phyloP scores from a whole-genome alignment of 1,284 basidiomycete genomes.

The Marasmius sp. region DNA sequence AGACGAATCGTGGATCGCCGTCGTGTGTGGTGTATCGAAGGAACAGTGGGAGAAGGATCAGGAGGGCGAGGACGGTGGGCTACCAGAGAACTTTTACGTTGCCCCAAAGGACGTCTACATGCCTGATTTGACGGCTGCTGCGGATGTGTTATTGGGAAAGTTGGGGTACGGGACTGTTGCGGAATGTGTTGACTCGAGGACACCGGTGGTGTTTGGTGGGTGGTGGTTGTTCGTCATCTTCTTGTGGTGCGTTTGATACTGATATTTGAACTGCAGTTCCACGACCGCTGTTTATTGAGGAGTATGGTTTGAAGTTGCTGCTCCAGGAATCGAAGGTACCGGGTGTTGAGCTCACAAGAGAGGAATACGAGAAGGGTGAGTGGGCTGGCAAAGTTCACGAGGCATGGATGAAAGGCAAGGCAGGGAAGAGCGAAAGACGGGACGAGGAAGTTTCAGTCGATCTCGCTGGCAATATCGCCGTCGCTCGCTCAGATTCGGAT shows the following conservation, averaged over 20 bases:
- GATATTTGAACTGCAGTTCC: slow-evolving; percentile 47
- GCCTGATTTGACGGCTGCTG: slow-evolving; percentile 74
- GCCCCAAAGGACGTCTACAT: slow-evolving; percentile 77
- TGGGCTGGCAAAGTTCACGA: slow-evolving; percentile 60
- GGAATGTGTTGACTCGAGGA: slow-evolving; percentile 68
- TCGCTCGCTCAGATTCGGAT: not conserved
- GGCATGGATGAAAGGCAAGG: slow-evolving; percentile 51
- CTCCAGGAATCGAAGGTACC: slow-evolving; percentile 48
- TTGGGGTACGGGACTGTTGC: slow-evolving; percentile 75
- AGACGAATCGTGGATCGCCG: slow-evolving; percentile 70
- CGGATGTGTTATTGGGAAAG: slow-evolving; percentile 78
- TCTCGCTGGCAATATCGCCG: not conserved
- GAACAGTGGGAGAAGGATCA: slow-evolving; percentile 48
- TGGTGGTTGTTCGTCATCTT: slow-evolving; percentile 7
- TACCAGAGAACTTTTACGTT: slow-evolving; percentile 73
- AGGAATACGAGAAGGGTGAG: slow-evolving; percentile 65
- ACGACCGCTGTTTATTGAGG: slow-evolving; percentile 76
- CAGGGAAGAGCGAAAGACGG: slow-evolving; percentile 42
- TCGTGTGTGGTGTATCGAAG: slow-evolving; percentile 72
- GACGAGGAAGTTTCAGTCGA: not conserved
- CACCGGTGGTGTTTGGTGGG: slow-evolving; percentile 71
- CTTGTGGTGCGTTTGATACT: not conserved
- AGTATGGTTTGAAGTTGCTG: slow-evolving; percentile 70
- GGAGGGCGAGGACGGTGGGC: slow-evolving; percentile 30
- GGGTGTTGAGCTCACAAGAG: slow-evolving; percentile 62